Percentiles rank a stretch among this genome's conserved stretches.
phyloP scores from a whole-genome alignment of 441 rosid genomes.

The Brassica balearica region DNA sequence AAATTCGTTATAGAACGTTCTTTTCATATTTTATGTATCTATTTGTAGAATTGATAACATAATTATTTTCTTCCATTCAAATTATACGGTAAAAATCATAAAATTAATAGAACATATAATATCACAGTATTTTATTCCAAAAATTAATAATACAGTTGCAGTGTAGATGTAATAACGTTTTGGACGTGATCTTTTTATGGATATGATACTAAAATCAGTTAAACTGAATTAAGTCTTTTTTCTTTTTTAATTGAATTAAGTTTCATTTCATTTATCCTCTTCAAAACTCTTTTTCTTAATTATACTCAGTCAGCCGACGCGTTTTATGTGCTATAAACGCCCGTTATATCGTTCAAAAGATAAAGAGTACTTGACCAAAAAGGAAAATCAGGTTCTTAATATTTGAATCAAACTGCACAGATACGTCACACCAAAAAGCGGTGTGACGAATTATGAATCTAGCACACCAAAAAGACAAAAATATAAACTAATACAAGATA shows the following conservation, averaged over 20 bases:
- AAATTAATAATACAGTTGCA: too few relatives aligned
- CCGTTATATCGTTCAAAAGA: not conserved
- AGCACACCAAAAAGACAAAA: not conserved
- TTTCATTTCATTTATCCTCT: not conserved
- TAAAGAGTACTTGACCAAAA: too few relatives aligned
- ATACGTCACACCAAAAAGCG: not conserved
- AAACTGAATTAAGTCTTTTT: too few relatives aligned
- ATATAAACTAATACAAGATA: not conserved
- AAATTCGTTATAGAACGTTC: not conserved
- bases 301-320: not conserved
- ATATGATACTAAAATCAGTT: not conserved
- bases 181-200: not conserved
- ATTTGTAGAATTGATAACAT: not conserved
- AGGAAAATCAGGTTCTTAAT: not conserved
- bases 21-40: not conserved
- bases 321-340: not conserved
- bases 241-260: not conserved
- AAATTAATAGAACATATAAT: too few relatives aligned
- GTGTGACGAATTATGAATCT: slow-evolving; percentile 15
- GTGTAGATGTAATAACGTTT: too few relatives aligned
- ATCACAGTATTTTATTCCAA: not conserved
- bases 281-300: not conserved
- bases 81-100: too few relatives aligned
- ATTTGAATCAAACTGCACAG: not conserved
- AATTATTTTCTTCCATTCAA: not conserved